Evolutionary conservation across 306 rosid genomes (phyloP).

Genomic region (Malus domestica): ASM211411v1 NC_041801.1:4962501-4963000

Average conservation of each 20-base stretch:
- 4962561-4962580: neutral
- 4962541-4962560: conserved; percentile 3
- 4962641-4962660: neutral
- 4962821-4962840: neutral
- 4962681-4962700: neutral
- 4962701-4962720: neutral
- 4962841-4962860: neutral
- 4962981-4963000: too few relatives aligned
- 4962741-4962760: neutral
- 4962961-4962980: neutral
- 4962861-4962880: neutral
- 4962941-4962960: neutral
- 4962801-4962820: neutral
- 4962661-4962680: neutral
- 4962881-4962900: neutral
- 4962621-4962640: neutral
- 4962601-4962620: neutral
- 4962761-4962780: neutral
- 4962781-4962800: neutral
- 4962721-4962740: neutral
- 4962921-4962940: neutral
- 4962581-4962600: neutral
- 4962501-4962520: neutral
- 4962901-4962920: neutral
- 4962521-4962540: conserved; percentile 19